Conservation (phyloP, 345 rosid species). For the Salix dunnii region DNA sequence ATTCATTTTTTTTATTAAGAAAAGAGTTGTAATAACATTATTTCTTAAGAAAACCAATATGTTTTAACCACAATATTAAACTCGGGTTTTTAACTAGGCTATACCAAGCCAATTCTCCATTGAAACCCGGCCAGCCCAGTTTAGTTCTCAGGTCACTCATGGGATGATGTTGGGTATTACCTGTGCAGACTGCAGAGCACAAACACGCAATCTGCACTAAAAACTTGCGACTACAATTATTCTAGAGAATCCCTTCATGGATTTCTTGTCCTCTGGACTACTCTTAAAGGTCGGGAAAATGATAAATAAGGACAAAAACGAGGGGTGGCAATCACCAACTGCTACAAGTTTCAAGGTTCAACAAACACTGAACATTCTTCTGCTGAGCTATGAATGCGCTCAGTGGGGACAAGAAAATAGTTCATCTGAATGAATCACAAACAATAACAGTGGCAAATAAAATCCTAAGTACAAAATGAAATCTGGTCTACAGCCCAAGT, state of each 20-base stretch:
- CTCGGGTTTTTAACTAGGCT: too few relatives aligned
- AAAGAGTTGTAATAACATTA: too few relatives aligned
- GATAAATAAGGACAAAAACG: neutral
- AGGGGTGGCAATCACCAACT: too few relatives aligned
- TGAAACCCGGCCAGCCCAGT: too few relatives aligned
- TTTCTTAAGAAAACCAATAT: too few relatives aligned
- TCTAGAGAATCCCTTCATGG: neutral
- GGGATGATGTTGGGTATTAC: too few relatives aligned
- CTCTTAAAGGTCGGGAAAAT: neutral
- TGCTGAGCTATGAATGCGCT: neutral
- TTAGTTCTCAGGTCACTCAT: too few relatives aligned
- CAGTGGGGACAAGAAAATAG: neutral
- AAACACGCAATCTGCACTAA: neutral
- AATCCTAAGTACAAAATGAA: neutral
- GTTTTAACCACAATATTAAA: too few relatives aligned
- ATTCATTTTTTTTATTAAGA: too few relatives aligned
- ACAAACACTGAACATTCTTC: neutral
- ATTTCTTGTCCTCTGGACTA: neutral
- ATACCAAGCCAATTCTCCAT: too few relatives aligned
- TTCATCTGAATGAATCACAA: neutral
- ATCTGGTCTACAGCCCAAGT: conserved; percentile 12
- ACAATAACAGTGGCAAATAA: neutral
- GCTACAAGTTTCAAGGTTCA: neutral
- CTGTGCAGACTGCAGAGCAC: neutral
- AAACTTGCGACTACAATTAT: neutral